A percentile compares a stretch with the other conserved stretches of the same genome.
Conservation (phyloP, 371 early-diverging fungal genomes). For the Syncephalastrum sp. region DNA sequence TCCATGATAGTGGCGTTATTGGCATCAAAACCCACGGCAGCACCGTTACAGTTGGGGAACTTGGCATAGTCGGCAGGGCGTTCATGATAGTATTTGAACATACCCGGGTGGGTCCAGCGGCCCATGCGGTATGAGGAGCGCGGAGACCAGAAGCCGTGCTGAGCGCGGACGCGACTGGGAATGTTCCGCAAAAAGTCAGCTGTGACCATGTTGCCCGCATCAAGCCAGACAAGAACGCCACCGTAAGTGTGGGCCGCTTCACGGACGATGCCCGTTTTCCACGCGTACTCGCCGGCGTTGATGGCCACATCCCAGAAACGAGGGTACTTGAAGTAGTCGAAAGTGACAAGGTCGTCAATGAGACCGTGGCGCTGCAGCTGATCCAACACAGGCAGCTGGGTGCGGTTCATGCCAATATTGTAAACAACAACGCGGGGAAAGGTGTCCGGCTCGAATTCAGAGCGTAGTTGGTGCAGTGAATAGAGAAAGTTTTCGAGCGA, state of each 20-base stretch:
- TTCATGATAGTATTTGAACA: conserved; percentile 55
- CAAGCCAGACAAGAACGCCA: conserved; percentile 59
- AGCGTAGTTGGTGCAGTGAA: conserved; percentile 40
- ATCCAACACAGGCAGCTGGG: conserved; percentile 44
- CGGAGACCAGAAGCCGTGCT: conserved; percentile 61
- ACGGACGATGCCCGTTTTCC: conserved; percentile 66
- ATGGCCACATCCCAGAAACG: conserved; percentile 62
- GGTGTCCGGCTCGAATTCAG: conserved; percentile 20
- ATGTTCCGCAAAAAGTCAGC: conserved; percentile 51
- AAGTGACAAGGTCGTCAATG: conserved; percentile 48
- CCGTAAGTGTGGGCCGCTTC: conserved; percentile 53
- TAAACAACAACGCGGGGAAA: conserved; percentile 52
- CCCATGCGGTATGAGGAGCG: conserved; percentile 48
- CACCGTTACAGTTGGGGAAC: conserved; percentile 65
- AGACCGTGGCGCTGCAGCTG: conserved; percentile 38
- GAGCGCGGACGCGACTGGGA: conserved; percentile 35
- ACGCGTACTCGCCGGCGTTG: conserved; percentile 63
- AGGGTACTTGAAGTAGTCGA: conserved; percentile 58
- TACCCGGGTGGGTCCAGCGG: conserved; percentile 59
- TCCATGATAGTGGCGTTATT: conserved; percentile 44
- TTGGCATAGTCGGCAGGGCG: conserved; percentile 36
- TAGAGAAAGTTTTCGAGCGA: conserved; percentile 62
- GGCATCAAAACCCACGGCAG: conserved; percentile 60
- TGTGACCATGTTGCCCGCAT: conserved; percentile 60
- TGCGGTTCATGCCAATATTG: conserved; percentile 53